Evolutionary conservation across 495 filamentous ascomycete species (phyloP).

Genomic region (Aspergillus leporis): DNA sequence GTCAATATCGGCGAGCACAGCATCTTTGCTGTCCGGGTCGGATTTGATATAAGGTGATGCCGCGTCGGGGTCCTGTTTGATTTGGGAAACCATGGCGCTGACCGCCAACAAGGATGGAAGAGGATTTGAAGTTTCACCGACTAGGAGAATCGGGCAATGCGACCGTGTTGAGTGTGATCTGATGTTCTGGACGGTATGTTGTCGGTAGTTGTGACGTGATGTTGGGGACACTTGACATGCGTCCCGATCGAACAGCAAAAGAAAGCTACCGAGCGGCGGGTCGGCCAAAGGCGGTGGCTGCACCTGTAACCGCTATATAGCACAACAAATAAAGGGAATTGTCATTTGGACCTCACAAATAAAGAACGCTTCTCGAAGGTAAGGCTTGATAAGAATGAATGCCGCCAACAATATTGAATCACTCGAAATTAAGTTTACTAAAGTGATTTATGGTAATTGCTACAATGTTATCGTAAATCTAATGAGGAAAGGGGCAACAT

Average conservation of each 20-base stretch:
- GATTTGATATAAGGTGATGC: conserved; percentile 58
- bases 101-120: neutral
- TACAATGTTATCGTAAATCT: too few relatives aligned
- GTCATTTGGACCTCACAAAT: too few relatives aligned
- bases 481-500: too few relatives aligned
- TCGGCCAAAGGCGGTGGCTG: conserved; percentile 21
- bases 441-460: too few relatives aligned
- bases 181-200: neutral
- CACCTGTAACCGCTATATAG: conserved; percentile 3
- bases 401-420: neutral
- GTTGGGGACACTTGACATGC: conserved; percentile 12
- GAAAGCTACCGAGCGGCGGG: conserved; percentile 8
- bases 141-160: neutral
- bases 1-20: conserved; percentile 58
- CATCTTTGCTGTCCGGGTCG: conserved; percentile 61
- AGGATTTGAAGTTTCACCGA: neutral
- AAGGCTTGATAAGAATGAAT: neutral
- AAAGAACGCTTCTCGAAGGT: neutral
- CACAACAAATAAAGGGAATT: neutral
- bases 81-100: conserved; percentile 32
- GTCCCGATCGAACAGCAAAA: conserved; percentile 8
- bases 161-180: conserved; percentile 8
- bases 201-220: conserved; percentile 17
- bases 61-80: conserved; percentile 45
- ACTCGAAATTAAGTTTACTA: too few relatives aligned